Percentiles rank a stretch among this genome's conserved stretches.
Evolutionary conservation across 495 filamentous ascomycete genomes (phyloP).

Genomic region (Zalerion maritima): DNA sequence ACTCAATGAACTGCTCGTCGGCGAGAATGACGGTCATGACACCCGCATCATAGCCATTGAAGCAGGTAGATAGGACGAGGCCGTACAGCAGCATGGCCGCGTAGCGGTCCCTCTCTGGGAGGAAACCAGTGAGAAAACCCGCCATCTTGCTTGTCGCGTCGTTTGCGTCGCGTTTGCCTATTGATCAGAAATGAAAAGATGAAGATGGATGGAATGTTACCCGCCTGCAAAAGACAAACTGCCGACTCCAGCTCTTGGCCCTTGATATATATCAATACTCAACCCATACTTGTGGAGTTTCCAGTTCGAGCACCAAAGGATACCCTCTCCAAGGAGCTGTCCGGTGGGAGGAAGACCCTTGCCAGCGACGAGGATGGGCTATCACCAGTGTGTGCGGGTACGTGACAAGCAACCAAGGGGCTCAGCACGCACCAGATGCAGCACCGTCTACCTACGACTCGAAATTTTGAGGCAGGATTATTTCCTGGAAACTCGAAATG

Average conservation of each 20-base stretch:
- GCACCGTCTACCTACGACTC: too few species aligned
- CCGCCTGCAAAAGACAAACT: background rate
- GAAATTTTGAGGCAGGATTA: too few species aligned
- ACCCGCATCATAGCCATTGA: slow-evolving; percentile 27
- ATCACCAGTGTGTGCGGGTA: too few species aligned
- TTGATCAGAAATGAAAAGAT: background rate
- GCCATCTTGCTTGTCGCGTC: too few species aligned
- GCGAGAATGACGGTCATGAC: slow-evolving; percentile 27
- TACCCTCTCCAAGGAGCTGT: too few species aligned
- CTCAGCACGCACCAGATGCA: too few species aligned
- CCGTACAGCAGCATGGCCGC: slow-evolving; percentile 20
- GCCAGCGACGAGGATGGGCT: too few species aligned
- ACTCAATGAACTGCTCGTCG: slow-evolving; percentile 22
- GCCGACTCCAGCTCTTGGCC: slow-evolving; percentile 1
- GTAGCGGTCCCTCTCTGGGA: slow-evolving; percentile 20
- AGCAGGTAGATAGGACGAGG: slow-evolving; percentile 23
- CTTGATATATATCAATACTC: slow-evolving; percentile 17
- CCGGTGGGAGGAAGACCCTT: too few species aligned
- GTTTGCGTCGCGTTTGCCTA: slow-evolving; percentile 1
- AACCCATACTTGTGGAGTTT: too few species aligned
- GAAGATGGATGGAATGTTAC: slow-evolving; percentile 1
- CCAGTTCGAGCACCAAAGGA: too few species aligned
- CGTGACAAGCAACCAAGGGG: too few species aligned
- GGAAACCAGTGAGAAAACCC: slow-evolving; percentile 17
- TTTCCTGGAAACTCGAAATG: too few species aligned